These are phyloP conservation scores for Microsporum canis DNA, from an alignment of 2,329 filamentous ascomycete genomes.

Conservation along the genomic window DNA sequence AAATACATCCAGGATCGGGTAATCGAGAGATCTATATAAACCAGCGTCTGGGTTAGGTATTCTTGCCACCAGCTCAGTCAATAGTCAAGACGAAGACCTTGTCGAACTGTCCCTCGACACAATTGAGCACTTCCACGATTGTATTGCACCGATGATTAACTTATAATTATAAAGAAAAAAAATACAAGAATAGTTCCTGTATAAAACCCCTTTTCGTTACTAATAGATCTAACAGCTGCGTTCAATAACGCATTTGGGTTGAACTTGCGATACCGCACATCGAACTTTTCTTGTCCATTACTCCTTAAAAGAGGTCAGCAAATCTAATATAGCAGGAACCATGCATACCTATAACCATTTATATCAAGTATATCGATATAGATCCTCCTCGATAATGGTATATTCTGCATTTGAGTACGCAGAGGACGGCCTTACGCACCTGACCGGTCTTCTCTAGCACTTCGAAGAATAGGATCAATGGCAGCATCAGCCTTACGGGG, in stretches of 20 bases:
- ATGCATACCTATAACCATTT: constrained; percentile 18
- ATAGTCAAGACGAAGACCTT: constrained; percentile 29
- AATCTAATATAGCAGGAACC: neutral
- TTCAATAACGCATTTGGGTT: constrained; percentile 7
- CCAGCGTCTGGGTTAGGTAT: constrained; percentile 23
- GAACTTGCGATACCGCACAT: constrained; percentile 23
- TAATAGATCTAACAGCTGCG: constrained; percentile 6
- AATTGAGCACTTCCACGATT: constrained; percentile 23
- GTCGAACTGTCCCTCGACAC: constrained; percentile 24
- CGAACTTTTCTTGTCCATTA: constrained; percentile 12
- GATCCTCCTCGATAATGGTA: constrained; percentile 15
- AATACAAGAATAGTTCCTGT: constrained; percentile 3
- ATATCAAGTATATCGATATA: constrained; percentile 18
- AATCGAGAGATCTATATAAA: constrained; percentile 13
- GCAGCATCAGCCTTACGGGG: no score
- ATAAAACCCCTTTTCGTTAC: constrained; percentile 21
- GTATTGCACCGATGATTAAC: neutral
- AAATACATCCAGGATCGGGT: neutral
- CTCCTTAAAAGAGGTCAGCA: no score
- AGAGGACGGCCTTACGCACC: no score
- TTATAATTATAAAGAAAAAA: neutral
- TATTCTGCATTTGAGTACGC: neutral
- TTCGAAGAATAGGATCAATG: no score
- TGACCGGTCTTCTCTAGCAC: no score
- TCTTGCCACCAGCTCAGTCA: constrained; percentile 20